Conservation (phyloP, 2,329 filamentous ascomycete genomes). For the Scytalidium lignicola region DNA sequence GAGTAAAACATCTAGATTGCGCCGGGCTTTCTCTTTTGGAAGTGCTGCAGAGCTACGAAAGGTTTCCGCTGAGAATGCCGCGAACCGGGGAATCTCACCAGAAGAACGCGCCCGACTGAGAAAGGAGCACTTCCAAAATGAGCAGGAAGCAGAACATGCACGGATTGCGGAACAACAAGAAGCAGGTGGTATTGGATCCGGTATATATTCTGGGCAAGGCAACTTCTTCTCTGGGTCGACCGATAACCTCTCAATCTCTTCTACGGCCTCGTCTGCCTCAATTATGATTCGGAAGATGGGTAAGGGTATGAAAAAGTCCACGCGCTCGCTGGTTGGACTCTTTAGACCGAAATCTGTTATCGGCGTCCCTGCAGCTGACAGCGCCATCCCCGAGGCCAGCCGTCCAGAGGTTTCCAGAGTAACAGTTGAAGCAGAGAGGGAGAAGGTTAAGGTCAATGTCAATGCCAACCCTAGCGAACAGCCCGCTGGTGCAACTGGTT, state of each 20-base stretch:
- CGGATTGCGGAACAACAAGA: slow-evolving; percentile 91
- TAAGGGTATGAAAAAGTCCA: slow-evolving; percentile 93
- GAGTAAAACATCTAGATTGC: slow-evolving; percentile 79
- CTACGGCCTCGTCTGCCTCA: slow-evolving; percentile 82
- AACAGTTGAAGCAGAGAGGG: slow-evolving; percentile 88
- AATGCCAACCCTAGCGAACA: slow-evolving; percentile 65
- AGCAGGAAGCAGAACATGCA: slow-evolving; percentile 81
- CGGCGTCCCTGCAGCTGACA: slow-evolving; percentile 69
- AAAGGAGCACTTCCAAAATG: slow-evolving; percentile 54
- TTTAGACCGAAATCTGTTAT: slow-evolving; percentile 92
- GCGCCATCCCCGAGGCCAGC: slow-evolving; percentile 59
- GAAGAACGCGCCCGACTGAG: slow-evolving; percentile 53
- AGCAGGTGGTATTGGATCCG: slow-evolving; percentile 83
- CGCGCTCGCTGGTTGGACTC: slow-evolving; percentile 83
- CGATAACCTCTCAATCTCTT: slow-evolving; percentile 89
- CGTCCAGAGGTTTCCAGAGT: slow-evolving; percentile 91
- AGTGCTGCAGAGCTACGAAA: slow-evolving; percentile 87
- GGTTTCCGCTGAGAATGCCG: slow-evolving; percentile 58
- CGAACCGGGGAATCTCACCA: slow-evolving; percentile 23
- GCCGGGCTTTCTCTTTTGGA: slow-evolving; percentile 93
- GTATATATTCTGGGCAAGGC: slow-evolving; percentile 84
- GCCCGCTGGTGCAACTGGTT: slow-evolving; percentile 68
- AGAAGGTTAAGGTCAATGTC: slow-evolving; percentile 68
- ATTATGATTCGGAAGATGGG: slow-evolving; percentile 99
- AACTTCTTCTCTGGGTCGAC: slow-evolving; percentile 86